Conservation (phyloP, 306 rosid species). For the Mimosa pudica region DNA sequence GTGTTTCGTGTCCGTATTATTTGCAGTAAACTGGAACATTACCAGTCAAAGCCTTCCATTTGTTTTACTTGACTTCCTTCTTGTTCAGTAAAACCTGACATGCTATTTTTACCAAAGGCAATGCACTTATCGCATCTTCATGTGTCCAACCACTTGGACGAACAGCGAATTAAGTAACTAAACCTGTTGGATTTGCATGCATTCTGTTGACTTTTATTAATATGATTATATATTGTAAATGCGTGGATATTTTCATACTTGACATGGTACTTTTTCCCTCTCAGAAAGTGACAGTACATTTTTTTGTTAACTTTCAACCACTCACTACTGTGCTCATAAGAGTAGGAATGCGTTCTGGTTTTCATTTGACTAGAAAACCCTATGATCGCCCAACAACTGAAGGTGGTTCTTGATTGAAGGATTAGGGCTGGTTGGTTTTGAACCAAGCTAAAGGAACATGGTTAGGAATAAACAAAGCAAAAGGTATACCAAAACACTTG, state of each 20-base stretch:
- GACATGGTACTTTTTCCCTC: not conserved
- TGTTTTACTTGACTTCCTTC: not conserved
- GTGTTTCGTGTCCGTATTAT: conserved; percentile 8
- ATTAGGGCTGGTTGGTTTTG: not conserved
- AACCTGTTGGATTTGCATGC: conserved; percentile 3
- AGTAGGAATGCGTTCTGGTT: conserved; percentile 1
- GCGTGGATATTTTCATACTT: not conserved
- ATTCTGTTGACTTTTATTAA: conserved; percentile 3
- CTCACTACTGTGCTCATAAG: not conserved
- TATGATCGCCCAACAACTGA: not conserved
- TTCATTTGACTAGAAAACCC: not conserved
- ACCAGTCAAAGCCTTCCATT: not conserved
- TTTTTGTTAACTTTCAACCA: not conserved
- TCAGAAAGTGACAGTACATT: not conserved
- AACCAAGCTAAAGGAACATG: not conserved
- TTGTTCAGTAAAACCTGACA: conserved; percentile 1
- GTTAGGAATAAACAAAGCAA: conserved; percentile 2
- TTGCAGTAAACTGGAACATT: conserved; percentile 1
- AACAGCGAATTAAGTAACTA: not conserved
- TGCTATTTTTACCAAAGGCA: not conserved
- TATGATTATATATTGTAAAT: not conserved
- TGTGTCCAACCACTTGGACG: conserved; percentile 1
- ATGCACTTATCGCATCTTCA: not conserved
- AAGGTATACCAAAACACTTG: conserved; percentile 37
- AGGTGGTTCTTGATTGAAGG: not conserved